Conservation (phyloP, 441 rosid genomes). For the Gossypium davidsonii region DNA sequence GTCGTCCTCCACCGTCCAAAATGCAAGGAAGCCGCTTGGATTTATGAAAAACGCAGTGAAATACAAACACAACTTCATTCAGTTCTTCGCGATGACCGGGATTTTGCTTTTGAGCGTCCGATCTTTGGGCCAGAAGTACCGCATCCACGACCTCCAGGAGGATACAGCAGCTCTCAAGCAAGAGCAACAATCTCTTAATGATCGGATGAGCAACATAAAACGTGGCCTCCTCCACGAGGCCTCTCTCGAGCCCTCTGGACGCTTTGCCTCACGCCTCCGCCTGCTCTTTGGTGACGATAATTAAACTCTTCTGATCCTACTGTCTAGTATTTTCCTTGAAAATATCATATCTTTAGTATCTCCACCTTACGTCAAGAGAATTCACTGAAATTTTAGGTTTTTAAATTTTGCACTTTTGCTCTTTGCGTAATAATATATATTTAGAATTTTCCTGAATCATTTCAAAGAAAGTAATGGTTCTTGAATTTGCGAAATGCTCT, state of each 20-base stretch:
- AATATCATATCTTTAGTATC: neutral
- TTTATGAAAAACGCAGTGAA: slow-evolving; percentile 45
- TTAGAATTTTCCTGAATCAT: neutral
- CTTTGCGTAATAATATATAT: neutral
- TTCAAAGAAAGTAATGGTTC: neutral
- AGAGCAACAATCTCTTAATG: slow-evolving; percentile 42
- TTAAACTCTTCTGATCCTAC: slow-evolving; percentile 7
- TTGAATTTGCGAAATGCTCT: neutral
- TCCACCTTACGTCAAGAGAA: neutral
- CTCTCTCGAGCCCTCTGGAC: slow-evolving; percentile 65
- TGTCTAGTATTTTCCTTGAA: slow-evolving; percentile 2
- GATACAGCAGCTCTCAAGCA: slow-evolving; percentile 53
- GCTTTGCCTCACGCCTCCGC: slow-evolving; percentile 67
- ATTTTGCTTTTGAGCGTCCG: slow-evolving; percentile 60
- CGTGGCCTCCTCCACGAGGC: slow-evolving; percentile 56
- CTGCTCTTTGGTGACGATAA: slow-evolving; percentile 46
- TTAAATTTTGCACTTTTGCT: neutral
- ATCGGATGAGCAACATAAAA: slow-evolving; percentile 55
- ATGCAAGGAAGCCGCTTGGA: slow-evolving; percentile 34
- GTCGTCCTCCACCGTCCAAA: slow-evolving; percentile 29
- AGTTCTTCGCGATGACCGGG: slow-evolving; percentile 65
- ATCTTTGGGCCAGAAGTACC: slow-evolving; percentile 79
- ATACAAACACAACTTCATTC: slow-evolving; percentile 54
- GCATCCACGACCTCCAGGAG: slow-evolving; percentile 55
- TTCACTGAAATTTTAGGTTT: neutral